Base-by-base conservation (phyloP, 306 rosid species). In the Prunus campanulata region DNA sequence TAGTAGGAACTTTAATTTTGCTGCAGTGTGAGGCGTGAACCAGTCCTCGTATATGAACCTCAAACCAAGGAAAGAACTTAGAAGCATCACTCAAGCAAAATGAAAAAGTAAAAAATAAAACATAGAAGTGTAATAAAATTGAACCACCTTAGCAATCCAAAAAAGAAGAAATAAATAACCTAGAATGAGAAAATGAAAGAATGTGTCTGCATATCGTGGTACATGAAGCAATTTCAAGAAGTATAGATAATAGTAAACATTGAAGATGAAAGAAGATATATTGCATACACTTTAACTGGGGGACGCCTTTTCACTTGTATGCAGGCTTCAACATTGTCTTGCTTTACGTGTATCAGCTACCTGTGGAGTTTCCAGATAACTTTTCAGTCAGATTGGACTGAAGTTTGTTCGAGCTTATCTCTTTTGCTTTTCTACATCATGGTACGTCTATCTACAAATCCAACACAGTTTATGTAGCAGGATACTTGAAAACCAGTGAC, bases 291-390 rank as follows among this genome's bases (percentile, higher is more conserved):
- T 29, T 29, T 29, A 29, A 29, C 4, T 96, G 99, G 99, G 91
- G 99, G 99, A 89, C 85, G 92, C 87, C 88, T 85, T 92, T 96
- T 83, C 98, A 89, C 75, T 84, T 91, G 70, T 96, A 91, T 78
- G 97, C 96, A 60, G 89, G 91, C 82, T 78, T 92, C 90, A 91
- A 84, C 56, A 96, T 96, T 71, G 80, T 89, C 76, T 83, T 96
- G 80, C 85, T 91, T 66, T 96, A 96, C 72, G 57, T 84, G 22
- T 92, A 88, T 89, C 99, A 96, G 84, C 97, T 96, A 57, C 96
- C 97, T 1, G n/a, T 88, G 70, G 88, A 86, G 80, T 74, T 87
- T 79, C 97, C 97, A 25, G 85, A 77, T 95, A 82, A 86, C 96
- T 78, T 59, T 68, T 73, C 81, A 79, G 81, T 88, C 96, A 10